Base-by-base conservation (phyloP, 345 rosid species). In the Diplotaxis tenuifolia region DNA sequence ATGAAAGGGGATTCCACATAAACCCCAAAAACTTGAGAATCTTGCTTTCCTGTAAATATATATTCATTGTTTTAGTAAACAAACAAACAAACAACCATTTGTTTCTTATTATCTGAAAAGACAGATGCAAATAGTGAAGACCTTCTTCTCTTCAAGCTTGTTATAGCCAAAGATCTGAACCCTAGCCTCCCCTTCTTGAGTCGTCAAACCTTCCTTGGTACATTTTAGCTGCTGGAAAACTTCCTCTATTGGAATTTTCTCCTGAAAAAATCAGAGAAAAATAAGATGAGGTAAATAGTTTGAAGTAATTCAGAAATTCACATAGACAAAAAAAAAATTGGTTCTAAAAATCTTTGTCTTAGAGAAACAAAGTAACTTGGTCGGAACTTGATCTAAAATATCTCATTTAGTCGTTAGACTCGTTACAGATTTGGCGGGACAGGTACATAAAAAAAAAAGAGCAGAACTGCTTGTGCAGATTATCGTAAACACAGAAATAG, bases 81-180 rank as follows among this genome's bases (percentile, higher is more conserved):
- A 58, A 53, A 42, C 31, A n/a, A n/a, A n/a, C n/a, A n/a, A 28
- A 20, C 7, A 52, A 15, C 10, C 32, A 29, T 29, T 29, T 2
- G 8, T 29, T 29, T 29, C 1, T 29, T 29, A 29, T 19, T 29
- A 29, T 29, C 8, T 29, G 8, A 29, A 47, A 29, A n/a, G 9
- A 54, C 4, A 62, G 36, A 47, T 12, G 28, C 49, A 55, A 28
- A 32, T 19, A 7, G 9, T 23, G 3, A 60, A 78, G 7, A 86
- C 91, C 91, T 87, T 91, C 58, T 89, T 91, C 88, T 91, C 97
- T 80, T 91, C 97, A 68, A 92, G 82, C 74, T 89, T 92, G 97
- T 92, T 92, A 86, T 84, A 89, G 28, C 97, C 97, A 71, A 92
- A 92, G 72, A 92, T 89, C 68, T 81, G 86, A 73, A 92, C 76